Evolutionary conservation across 352 stramenopile species (phyloP).

Genomic region (Globisporangium paroecandrum): DNA sequence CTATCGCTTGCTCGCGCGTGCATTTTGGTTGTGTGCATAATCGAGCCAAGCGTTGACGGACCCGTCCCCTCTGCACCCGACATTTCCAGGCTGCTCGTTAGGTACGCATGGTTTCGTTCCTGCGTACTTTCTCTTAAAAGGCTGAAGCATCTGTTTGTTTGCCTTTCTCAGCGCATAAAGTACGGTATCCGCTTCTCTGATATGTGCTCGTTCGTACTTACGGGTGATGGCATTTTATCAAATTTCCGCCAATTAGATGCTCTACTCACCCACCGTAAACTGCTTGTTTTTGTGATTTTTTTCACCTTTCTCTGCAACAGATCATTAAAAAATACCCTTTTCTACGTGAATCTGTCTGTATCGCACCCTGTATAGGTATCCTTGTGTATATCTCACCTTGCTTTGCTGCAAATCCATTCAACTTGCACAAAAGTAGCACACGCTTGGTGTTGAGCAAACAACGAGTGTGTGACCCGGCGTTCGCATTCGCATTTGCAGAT

Average conservation of each 20-base stretch:
- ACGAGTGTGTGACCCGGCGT: background rate
- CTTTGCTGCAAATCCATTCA: background rate
- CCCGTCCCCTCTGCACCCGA: conserved; percentile 7
- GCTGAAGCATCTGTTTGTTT: background rate
- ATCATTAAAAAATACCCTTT: background rate
- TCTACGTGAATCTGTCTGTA: too few relatives aligned
- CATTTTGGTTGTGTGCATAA: background rate
- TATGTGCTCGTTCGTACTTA: background rate
- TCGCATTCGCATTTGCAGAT: conserved; percentile 33
- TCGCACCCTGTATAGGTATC: too few relatives aligned
- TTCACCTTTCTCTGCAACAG: background rate
- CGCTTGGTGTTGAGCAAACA: too few relatives aligned
- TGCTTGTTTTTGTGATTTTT: background rate
- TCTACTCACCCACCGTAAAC: too few relatives aligned
- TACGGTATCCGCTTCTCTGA: background rate
- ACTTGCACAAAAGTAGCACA: background rate
- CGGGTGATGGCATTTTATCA: background rate
- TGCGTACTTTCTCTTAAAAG: background rate
- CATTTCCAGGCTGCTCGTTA: background rate
- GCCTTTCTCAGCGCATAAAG: background rate
- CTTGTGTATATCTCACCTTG: background rate
- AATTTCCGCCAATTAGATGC: conserved; percentile 6
- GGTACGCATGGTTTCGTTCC: background rate
- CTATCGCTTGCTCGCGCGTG: background rate
- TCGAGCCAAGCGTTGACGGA: background rate